Conservation (phyloP, 129 eudicot genomes). For the Lactuca saligna region DNA sequence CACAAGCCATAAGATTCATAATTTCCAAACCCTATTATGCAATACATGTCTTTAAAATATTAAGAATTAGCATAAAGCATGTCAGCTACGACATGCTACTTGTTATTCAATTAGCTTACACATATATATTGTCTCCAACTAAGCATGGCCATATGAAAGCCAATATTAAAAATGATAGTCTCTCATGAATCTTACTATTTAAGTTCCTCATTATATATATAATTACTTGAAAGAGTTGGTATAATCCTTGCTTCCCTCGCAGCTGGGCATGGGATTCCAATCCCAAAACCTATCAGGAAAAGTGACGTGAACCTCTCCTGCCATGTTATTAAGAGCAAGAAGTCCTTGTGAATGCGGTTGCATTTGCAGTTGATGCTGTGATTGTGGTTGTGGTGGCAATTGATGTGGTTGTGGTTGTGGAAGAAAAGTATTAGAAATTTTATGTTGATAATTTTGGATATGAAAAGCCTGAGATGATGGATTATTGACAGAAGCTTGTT, state of each 20-base stretch:
- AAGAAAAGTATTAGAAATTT: slow-evolving; percentile 27
- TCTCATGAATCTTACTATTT: slow-evolving; percentile 16
- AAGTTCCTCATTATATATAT: not conserved
- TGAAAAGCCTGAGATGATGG: slow-evolving; percentile 25
- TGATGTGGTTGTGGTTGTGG: slow-evolving; percentile 25
- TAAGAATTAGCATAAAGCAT: slow-evolving; percentile 1
- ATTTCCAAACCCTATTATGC: slow-evolving; percentile 17
- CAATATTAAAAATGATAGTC: slow-evolving; percentile 22
- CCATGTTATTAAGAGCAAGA: slow-evolving; percentile 29
- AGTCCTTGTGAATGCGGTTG: slow-evolving; percentile 19
- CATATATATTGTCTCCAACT: slow-evolving; percentile 25
- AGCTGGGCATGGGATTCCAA: slow-evolving; percentile 50
- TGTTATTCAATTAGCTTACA: slow-evolving; percentile 29
- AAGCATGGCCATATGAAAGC: slow-evolving; percentile 22
- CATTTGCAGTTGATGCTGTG: slow-evolving; percentile 12
- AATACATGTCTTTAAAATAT: slow-evolving; percentile 12
- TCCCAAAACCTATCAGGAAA: slow-evolving; percentile 75
- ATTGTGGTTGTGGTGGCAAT: slow-evolving; percentile 22
- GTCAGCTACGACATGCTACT: slow-evolving; percentile 35
- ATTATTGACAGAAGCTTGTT: slow-evolving; percentile 46
- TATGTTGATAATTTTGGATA: slow-evolving; percentile 33
- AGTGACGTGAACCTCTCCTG: slow-evolving; percentile 34
- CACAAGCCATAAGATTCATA: not conserved
- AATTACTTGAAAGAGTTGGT: slow-evolving; percentile 61
- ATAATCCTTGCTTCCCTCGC: slow-evolving; percentile 53